Conservation (phyloP, 768 basidiomycete species). For the Macrocybe gigantea region DNA sequence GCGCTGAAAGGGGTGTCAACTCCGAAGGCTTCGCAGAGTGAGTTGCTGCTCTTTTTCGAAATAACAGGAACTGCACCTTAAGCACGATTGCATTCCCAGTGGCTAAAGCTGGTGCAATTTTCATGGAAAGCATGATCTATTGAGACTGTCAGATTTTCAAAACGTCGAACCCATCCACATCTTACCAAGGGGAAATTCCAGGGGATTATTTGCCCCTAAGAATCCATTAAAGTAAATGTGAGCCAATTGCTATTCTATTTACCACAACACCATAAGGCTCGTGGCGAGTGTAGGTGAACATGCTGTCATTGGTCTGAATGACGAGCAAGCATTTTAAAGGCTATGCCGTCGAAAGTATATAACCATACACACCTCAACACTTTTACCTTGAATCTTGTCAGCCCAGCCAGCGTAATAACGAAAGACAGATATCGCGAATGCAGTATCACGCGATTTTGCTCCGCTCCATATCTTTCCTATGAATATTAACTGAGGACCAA, state of each 20-base stretch:
- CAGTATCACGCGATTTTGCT: conserved; percentile 46
- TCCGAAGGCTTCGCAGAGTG: conserved; percentile 45
- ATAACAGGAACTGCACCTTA: conserved; percentile 21
- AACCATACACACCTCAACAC: conserved; percentile 45
- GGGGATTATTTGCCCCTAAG: conserved; percentile 42
- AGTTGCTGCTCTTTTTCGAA: not conserved
- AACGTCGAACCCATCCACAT: not conserved
- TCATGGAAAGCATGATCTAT: conserved; percentile 18
- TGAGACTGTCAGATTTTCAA: not conserved
- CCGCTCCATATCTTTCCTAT: conserved; percentile 49
- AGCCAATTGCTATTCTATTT: conserved; percentile 1
- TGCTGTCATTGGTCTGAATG: conserved; percentile 18
- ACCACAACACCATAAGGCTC: conserved; percentile 51
- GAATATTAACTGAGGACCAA: not conserved
- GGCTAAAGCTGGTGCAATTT: conserved; percentile 22
- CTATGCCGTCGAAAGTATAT: not conserved
- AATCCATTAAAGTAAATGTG: not conserved
- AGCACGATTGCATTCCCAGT: conserved; percentile 56
- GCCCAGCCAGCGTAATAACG: conserved; percentile 89
- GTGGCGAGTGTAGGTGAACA: conserved; percentile 25
- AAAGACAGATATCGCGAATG: conserved; percentile 40
- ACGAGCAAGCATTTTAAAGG: not conserved
- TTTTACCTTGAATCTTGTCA: conserved; percentile 77
- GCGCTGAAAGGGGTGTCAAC: conserved; percentile 54
- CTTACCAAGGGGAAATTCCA: conserved; percentile 39